Base-by-base conservation (phyloP, 2,329 filamentous ascomycete species). In the Hypomyces perniciosus region DNA sequence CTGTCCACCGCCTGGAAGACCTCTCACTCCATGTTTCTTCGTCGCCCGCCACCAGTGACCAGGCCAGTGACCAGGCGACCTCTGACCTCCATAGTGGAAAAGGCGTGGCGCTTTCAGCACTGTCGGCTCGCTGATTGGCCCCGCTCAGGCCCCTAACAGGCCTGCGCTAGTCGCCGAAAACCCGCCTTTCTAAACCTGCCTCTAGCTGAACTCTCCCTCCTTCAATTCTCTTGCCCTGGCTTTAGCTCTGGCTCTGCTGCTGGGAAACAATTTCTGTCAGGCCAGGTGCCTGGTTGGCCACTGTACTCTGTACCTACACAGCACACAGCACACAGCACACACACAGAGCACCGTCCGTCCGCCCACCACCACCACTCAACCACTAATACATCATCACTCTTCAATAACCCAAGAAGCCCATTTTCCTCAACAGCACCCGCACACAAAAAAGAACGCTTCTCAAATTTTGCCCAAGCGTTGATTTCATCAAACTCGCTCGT, bases 111-210 rank as follows among this genome's bases (percentile, higher is more conserved):
- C 56, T 56, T 39, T 35, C 38, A 48, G 44, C 48, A 49, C 56
- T 52, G 56, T 49, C 20, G 34, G 45, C 53, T 52, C 54, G 56
- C 58, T 66, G 60, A 69, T 68, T 68, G 66, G 66, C 51, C 58
- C 55, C 57, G 50, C 44, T 44, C 43, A 41, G 54, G 50, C 52
- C 60, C 61, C 57, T 57, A 59, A 62, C 59, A 59, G 61, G 57
- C 53, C 45, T 54, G 52, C 57, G 58, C 56, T 55, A 57, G 55
- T 52, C 45, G 58, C 62, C 61, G 57, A 56, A 62, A 61, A 61
- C 51, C 61, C 57, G 58, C 58, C 59, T 60, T 60, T 61, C 54
- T 51, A 48, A 38, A 51, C 54, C 54, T 53, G 56, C 53, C 55
- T 51, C 61, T 54, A 50, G 51, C 52, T 54, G 46, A 56, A 61